phyloP scores from a whole-genome alignment of 75 land plant species.

The Cupressus sempervirens region DNA sequence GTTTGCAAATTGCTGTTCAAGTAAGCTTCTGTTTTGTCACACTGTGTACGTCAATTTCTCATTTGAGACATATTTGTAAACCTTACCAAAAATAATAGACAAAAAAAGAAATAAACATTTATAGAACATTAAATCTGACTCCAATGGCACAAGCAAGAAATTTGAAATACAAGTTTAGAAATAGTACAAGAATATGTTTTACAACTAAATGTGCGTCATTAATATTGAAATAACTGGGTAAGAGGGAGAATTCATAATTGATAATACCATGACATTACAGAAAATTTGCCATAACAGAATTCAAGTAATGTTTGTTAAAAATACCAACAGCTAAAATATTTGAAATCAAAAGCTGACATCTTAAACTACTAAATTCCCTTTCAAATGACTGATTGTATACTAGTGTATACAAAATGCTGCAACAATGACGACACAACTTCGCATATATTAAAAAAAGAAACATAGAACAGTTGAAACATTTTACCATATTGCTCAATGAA shows the following conservation, averaged over 20 bases:
- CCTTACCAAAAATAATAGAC: too few species aligned
- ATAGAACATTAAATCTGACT: not conserved
- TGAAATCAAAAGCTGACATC: not conserved
- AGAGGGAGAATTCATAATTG: not conserved
- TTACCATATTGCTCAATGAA: conserved; percentile 83
- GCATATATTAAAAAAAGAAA: not conserved
- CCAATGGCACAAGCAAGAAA: not conserved
- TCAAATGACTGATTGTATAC: not conserved
- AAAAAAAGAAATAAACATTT: not conserved
- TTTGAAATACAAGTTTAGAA: not conserved
- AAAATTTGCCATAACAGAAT: not conserved
- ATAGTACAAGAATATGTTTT: not conserved
- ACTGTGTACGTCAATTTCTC: too few species aligned
- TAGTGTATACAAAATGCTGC: not conserved
- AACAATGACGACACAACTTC: not conserved
- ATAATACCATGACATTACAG: not conserved
- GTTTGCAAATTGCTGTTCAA: too few species aligned
- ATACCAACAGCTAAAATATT: not conserved
- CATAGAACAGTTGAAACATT: conserved; percentile 4
- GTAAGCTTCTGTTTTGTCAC: too few species aligned
- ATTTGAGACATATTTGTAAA: too few species aligned
- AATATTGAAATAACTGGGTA: not conserved
- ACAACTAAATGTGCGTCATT: not conserved
- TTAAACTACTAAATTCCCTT: not conserved
- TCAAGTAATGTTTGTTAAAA: not conserved